Evolutionary conservation across 1,139 yeast genomes (phyloP).

Genomic region (Pichia sp.): DNA sequence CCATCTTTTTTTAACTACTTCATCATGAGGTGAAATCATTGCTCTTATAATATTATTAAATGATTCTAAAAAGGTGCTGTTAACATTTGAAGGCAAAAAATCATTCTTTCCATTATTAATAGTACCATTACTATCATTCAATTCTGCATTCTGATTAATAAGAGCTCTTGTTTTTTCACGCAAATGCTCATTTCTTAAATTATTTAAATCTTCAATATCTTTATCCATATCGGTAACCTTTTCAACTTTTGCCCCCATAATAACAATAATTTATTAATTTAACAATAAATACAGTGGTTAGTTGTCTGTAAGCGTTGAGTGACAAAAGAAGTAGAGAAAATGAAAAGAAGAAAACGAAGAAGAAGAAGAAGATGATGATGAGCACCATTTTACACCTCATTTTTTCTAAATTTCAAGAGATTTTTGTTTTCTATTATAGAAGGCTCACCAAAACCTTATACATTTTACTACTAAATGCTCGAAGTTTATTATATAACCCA

Average conservation of each 20-base stretch:
- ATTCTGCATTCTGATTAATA: conserved; percentile 6
- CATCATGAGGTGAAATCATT: conserved; percentile 21
- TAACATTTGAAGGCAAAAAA: conserved; percentile 16
- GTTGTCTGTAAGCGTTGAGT: neutral
- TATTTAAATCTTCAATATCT: neutral
- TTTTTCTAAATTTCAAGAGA: neutral
- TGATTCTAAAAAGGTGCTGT: conserved; percentile 15
- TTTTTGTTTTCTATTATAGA: neutral
- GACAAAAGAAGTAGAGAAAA: neutral
- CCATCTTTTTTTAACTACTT: conserved; percentile 11
- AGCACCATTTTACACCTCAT: neutral
- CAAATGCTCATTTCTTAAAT: conserved; percentile 8
- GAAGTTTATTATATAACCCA: neutral
- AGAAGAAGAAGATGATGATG: neutral
- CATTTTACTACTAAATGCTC: too few relatives aligned
- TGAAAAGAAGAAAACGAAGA: neutral
- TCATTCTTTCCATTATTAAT: neutral
- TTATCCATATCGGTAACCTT: conserved; percentile 8
- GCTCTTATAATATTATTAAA: conserved; percentile 19
- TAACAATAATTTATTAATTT: too few relatives aligned
- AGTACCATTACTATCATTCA: conserved; percentile 8
- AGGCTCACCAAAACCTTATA: neutral
- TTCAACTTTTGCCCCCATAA: conserved; percentile 8
- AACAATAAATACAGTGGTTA: neutral
- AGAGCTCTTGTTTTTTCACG: conserved; percentile 17